phyloP scores from a whole-genome alignment of 257 asterid species.

The Avicennia marina region DNA sequence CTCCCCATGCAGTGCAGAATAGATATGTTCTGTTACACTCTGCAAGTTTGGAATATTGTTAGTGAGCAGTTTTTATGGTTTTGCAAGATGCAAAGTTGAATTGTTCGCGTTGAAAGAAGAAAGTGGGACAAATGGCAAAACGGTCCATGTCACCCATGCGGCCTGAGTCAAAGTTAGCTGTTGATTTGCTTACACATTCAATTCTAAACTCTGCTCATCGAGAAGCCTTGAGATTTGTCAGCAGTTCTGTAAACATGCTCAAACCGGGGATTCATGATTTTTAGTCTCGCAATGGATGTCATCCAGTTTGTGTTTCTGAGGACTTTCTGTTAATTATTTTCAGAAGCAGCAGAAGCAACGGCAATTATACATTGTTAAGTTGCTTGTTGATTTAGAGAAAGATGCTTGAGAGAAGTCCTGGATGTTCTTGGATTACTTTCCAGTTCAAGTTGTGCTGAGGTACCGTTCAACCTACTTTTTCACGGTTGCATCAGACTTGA shows the following conservation, averaged over 20 bases:
- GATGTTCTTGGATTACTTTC: slow-evolving; percentile 33
- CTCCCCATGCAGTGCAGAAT: no score
- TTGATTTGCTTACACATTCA: slow-evolving; percentile 78
- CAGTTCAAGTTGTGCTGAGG: slow-evolving; percentile 27
- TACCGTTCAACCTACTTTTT: background rate
- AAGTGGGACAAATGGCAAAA: slow-evolving; percentile 25
- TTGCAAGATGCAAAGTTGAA: slow-evolving; percentile 59
- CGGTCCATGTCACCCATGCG: slow-evolving; percentile 33
- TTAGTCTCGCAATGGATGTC: no score
- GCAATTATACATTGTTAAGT: slow-evolving; percentile 11
- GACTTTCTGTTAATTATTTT: background rate
- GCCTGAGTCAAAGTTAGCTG: slow-evolving; percentile 58
- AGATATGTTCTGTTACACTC: no score
- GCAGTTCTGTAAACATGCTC: slow-evolving; percentile 40
- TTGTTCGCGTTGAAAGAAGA: slow-evolving; percentile 33
- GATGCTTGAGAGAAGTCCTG: slow-evolving; percentile 25
- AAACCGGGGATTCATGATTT: slow-evolving; percentile 37
- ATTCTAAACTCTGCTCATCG: slow-evolving; percentile 55
- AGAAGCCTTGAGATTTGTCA: slow-evolving; percentile 58
- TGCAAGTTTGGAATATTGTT: no score
- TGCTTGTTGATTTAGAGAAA: slow-evolving; percentile 23
- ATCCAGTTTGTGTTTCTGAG: no score
- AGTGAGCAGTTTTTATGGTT: no score
- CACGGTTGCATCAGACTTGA: no score
- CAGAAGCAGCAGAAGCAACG: slow-evolving; percentile 28